Conservation (phyloP, 1,139 yeast species). For the Sugiyamaella paludigena region DNA sequence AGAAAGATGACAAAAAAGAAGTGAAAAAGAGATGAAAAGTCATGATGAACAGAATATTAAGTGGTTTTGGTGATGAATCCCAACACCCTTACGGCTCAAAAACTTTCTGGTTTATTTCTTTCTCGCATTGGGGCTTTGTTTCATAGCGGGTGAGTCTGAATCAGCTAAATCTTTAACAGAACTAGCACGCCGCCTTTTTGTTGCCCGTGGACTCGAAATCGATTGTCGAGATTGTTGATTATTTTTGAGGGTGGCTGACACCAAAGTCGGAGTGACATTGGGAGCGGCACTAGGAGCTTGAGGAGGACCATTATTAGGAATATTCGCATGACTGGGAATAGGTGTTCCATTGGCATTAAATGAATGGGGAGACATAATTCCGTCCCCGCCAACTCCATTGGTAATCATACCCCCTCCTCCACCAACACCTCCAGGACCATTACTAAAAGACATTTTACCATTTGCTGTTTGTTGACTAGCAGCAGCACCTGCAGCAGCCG, state of each 20-base stretch:
- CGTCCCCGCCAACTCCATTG: not conserved
- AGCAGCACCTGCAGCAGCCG: constrained; percentile 13
- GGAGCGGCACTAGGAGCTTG: no score
- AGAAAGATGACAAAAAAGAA: not conserved
- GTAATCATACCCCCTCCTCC: not conserved
- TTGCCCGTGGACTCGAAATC: constrained; percentile 18
- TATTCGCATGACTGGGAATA: constrained; percentile 1
- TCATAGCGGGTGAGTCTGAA: constrained; percentile 18
- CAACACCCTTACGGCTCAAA: not conserved
- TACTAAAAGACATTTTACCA: constrained; percentile 5
- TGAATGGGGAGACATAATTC: constrained; percentile 3
- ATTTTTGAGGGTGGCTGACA: not conserved
- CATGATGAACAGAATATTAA: not conserved
- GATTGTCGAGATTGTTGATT: constrained; percentile 9
- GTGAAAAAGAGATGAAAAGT: not conserved
- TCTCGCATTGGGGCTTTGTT: constrained; percentile 18
- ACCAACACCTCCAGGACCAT: not conserved
- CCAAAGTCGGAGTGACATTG: constrained; percentile 1
- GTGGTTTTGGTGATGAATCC: not conserved
- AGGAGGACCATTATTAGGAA: not conserved
- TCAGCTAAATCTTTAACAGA: constrained; percentile 16
- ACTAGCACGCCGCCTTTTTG: constrained; percentile 19
- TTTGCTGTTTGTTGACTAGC: constrained; percentile 6
- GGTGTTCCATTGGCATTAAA: constrained; percentile 8
- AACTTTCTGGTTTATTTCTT: constrained; percentile 14